A percentile compares a stretch with the other conserved stretches of the same genome.
Conservation (phyloP, 202 grass and related monocot species). For the Panicum virgatum region DNA sequence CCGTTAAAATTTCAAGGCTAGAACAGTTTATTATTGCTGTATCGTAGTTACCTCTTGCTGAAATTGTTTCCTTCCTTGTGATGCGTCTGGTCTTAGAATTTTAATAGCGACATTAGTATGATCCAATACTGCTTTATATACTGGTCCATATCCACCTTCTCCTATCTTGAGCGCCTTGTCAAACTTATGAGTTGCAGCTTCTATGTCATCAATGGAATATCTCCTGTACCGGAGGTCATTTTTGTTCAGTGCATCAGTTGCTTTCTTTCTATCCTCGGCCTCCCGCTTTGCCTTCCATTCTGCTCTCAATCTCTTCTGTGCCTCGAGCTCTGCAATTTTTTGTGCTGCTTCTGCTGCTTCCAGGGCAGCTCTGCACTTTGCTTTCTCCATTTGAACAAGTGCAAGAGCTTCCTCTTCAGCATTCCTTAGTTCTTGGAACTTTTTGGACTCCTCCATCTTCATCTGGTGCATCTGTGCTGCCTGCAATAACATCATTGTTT, state of each 20-base stretch:
- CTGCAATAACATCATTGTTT: conserved; percentile 49
- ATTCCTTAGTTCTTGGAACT: conserved; percentile 61
- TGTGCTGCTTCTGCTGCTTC: conserved; percentile 85
- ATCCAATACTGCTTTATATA: conserved; percentile 80
- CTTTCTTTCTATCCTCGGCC: conserved; percentile 70
- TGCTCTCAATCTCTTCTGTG: conserved; percentile 76
- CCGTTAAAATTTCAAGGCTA: neutral
- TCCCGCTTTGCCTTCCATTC: conserved; percentile 71
- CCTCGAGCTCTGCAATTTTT: conserved; percentile 79
- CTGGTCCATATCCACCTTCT: conserved; percentile 95
- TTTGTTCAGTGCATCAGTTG: conserved; percentile 49
- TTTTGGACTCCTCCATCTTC: conserved; percentile 70
- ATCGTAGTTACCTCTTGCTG: conserved; percentile 82
- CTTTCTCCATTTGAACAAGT: conserved; percentile 80
- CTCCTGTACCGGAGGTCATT: conserved; percentile 73
- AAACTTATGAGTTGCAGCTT: conserved; percentile 79
- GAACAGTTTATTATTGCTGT: neutral
- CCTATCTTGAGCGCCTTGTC: conserved; percentile 76
- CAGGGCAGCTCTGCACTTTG: conserved; percentile 87
- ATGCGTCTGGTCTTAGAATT: conserved; percentile 81
- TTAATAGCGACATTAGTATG: conserved; percentile 93
- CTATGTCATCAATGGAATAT: conserved; percentile 94
- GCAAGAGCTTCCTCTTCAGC: conserved; percentile 84
- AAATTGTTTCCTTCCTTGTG: conserved; percentile 93
- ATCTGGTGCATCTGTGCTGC: conserved; percentile 69